Evolutionary conservation across 129 eudicot genomes (phyloP), one percentile per base, ranked within the genome.

Genomic region (Gnaphalium uliginosum): DNA sequence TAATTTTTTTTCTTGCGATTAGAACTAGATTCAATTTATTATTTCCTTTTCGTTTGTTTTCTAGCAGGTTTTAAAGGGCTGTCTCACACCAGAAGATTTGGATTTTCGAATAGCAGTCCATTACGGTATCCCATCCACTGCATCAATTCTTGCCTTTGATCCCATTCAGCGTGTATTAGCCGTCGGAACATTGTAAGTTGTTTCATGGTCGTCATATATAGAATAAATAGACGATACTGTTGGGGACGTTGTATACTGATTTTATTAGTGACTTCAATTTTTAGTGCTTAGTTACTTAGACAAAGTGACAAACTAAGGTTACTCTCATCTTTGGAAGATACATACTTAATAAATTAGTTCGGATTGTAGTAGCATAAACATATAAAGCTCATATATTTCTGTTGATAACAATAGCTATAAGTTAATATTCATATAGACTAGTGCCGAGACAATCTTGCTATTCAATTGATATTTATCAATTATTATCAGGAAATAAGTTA

Each of bases 121-220:
- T 72, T 91, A 91, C 62, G 97, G 99, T 58, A 73, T 89, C 62
- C 99, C 99, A 57, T 81, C 86, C 37, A 95, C 97, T 22, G 90
- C 97, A 14, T 95, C 99, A 7, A 39, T 85, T 73, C 88, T 95
- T 67, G 94, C 97, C 75, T 89, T 86, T 81, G 99, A 95, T 82
- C 95, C 94, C 46, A 83, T 95, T 69, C 99, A 95, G 83, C 90
- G 86, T 32, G 79, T 95, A 26, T 76, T 95, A 83, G 99, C 97
- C 39, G 80, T 95, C 76, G 97, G 96, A 37, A 95, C 99, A 72
- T 75, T 95, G 99, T 95, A 76, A 87, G 97, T 83, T 24, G 11
- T 24, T 43, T 23, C 15, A 9, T 54, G 37, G 1, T 73, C 69
- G 68, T 62, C 33, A 18, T 24, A 51, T 19, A 59, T 59, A 68